Evolutionary conservation across 2,329 filamentous ascomycete genomes (phyloP).

Genomic region (Helicocarpus griseus): DNA sequence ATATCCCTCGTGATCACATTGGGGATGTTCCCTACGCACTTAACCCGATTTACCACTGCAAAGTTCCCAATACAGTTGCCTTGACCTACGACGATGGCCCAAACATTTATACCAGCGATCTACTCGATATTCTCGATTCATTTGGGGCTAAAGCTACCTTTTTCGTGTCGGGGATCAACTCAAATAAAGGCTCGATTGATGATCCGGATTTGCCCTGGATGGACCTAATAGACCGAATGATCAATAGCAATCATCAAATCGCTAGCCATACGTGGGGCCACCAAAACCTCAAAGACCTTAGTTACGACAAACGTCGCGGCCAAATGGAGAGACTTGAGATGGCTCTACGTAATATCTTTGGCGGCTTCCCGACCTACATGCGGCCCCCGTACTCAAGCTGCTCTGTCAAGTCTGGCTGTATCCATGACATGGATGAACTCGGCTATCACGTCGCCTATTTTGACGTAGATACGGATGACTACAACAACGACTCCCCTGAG

Average conservation of each 20-base stretch:
- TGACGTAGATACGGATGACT: conserved; percentile 41
- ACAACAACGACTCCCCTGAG: conserved; percentile 28
- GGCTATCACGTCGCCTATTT: conserved; percentile 42
- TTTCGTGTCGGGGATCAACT: conserved; percentile 48
- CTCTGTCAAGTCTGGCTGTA: conserved; percentile 26
- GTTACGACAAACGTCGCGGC: conserved; percentile 24
- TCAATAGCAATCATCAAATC: conserved; percentile 39
- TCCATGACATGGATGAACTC: conserved; percentile 34
- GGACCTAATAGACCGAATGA: conserved; percentile 32
- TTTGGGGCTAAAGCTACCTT: conserved; percentile 59
- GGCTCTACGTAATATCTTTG: conserved; percentile 39
- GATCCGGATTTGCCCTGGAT: conserved; percentile 31
- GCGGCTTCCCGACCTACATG: conserved; percentile 44
- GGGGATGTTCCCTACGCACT: conserved; percentile 29
- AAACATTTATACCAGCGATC: conserved; percentile 49
- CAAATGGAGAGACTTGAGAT: conserved; percentile 41
- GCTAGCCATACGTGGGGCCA: conserved; percentile 46
- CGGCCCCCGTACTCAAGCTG: conserved; percentile 42
- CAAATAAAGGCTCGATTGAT: conserved; percentile 37
- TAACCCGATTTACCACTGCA: conserved; percentile 28
- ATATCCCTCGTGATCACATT: conserved; percentile 25
- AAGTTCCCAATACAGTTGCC: conserved; percentile 49
- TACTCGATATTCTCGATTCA: conserved; percentile 51
- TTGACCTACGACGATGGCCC: conserved; percentile 61
- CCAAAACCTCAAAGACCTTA: conserved; percentile 35